Evolutionary conservation across 768 basidiomycete species (phyloP).

Genomic region (Serendipita sp.): DNA sequence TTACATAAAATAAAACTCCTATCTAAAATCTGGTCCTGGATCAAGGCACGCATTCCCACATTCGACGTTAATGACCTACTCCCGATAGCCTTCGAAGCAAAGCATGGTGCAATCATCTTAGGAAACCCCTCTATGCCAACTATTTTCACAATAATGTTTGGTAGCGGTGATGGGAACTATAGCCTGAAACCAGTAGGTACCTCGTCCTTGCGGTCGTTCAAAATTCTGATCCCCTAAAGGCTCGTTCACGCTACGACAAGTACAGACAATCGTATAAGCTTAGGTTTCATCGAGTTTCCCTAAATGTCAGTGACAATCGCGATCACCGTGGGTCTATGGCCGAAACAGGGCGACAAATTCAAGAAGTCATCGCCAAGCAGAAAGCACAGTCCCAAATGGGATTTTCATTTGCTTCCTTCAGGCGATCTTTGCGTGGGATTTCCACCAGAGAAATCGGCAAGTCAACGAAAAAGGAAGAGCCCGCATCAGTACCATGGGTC

Average conservation of each 20-base stretch:
- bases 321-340: conserved; percentile 55
- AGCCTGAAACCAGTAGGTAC: conserved; percentile 52
- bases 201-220: neutral
- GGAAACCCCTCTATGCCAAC: conserved; percentile 79
- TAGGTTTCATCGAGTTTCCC: conserved; percentile 45
- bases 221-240: conserved; percentile 25
- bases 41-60: conserved; percentile 46
- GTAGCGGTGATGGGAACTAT: conserved; percentile 60
- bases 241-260: conserved; percentile 63
- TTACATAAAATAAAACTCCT: neutral
- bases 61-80: conserved; percentile 72
- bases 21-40: conserved; percentile 22
- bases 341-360: conserved; percentile 44
- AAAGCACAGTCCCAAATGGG: conserved; percentile 8
- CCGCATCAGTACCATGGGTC: conserved; percentile 18
- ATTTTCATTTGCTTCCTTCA: neutral
- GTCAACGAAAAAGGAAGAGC: neutral
- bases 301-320: conserved; percentile 60
- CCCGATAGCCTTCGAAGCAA: conserved; percentile 65
- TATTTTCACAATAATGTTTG: conserved; percentile 69
- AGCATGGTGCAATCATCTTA: conserved; percentile 63
- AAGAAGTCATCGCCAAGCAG: conserved; percentile 34
- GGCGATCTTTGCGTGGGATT: neutral
- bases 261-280: conserved; percentile 69
- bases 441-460: neutral